phyloP scores from a whole-genome alignment of 2,329 filamentous ascomycete species.

The Camillea tinctor region DNA sequence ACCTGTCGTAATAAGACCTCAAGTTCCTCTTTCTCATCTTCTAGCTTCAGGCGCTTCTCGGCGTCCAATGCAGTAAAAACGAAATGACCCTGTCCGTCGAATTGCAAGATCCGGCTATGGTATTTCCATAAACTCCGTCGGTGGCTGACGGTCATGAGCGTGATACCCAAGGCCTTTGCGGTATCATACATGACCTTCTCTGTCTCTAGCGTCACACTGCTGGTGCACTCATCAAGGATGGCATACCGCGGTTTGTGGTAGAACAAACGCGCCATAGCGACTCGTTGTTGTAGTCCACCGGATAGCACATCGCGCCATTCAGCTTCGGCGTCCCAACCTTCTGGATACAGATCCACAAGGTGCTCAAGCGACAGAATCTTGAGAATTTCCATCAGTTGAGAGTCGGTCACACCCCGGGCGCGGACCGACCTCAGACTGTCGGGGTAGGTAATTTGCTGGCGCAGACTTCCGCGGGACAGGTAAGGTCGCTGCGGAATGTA shows the following conservation, averaged over 20 bases:
- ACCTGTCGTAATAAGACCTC: constrained; percentile 82
- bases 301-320: constrained; percentile 96
- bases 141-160: constrained; percentile 95
- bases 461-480: constrained; percentile 83
- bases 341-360: constrained; percentile 72
- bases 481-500: constrained; percentile 98
- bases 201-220: constrained; percentile 89
- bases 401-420: constrained; percentile 77
- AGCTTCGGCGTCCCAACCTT: constrained; percentile 88
- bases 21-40: constrained; percentile 95
- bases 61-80: constrained; percentile 90
- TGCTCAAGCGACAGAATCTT: constrained; percentile 78
- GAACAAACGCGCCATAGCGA: constrained; percentile 94
- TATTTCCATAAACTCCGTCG: constrained; percentile 93
- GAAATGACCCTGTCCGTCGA: constrained; percentile 90
- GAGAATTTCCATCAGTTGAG: constrained; percentile 75
- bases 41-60: constrained; percentile 76
- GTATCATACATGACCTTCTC: constrained; percentile 97
- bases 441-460: constrained; percentile 96
- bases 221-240: constrained; percentile 96
- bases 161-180: constrained; percentile 87
- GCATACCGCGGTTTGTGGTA: constrained; percentile 92
- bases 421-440: constrained; percentile 87
- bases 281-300: constrained; percentile 88
- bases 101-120: constrained; percentile 90